These are phyloP conservation scores for Bidens hawaiensis DNA, from an alignment of 140 eudicot genomes.

Conservation along the genomic window DNA sequence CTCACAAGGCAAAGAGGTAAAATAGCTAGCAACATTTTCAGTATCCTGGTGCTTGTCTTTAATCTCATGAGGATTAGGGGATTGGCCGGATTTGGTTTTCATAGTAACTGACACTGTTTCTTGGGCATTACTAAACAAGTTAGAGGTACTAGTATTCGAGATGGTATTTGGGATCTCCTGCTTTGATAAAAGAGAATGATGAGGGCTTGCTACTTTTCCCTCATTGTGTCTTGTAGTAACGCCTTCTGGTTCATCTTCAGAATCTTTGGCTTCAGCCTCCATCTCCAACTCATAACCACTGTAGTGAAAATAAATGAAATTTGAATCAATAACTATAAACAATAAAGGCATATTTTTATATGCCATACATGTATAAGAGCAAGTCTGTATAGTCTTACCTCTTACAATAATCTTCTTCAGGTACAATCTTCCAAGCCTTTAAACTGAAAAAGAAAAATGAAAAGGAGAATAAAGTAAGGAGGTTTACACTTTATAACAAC, in stretches of 20 bases:
- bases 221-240: conserved; percentile 22
- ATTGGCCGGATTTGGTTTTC: conserved; percentile 27
- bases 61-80: conserved; percentile 15
- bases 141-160: conserved; percentile 27
- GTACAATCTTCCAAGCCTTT: conserved; percentile 73
- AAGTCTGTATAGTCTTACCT: conserved; percentile 44
- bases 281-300: too few species aligned
- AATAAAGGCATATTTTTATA: neutral
- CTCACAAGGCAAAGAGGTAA: conserved; percentile 8
- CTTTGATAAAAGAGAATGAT: conserved; percentile 28
- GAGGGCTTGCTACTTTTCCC: conserved; percentile 19
- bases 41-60: neutral
- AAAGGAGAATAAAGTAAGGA: neutral
- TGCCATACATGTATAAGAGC: conserved; percentile 1
- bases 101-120: conserved; percentile 17
- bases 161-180: conserved; percentile 29
- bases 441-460: conserved; percentile 48
- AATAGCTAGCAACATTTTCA: conserved; percentile 18
- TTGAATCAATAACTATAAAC: neutral
- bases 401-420: conserved; percentile 66
- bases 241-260: too few species aligned
- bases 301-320: conserved; percentile 2
- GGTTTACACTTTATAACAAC: conserved; percentile 4
- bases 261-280: too few species aligned
- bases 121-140: conserved; percentile 16